Conservation (phyloP, 768 basidiomycete genomes). For the Filobasidium wieringae region DNA sequence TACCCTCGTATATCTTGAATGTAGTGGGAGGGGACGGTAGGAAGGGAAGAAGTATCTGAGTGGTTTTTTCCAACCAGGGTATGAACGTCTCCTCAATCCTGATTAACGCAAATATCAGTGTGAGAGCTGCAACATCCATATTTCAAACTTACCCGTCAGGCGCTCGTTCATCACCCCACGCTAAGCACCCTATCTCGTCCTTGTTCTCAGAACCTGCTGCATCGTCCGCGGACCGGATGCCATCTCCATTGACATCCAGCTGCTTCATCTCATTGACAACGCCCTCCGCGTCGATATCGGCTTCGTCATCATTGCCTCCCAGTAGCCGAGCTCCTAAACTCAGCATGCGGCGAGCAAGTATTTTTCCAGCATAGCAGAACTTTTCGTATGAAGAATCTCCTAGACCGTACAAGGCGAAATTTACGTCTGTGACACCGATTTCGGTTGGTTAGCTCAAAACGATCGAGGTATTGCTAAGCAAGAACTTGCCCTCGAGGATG, state of each 20-base stretch:
- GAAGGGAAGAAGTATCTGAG: constrained; percentile 26
- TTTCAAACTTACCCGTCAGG: constrained; percentile 33
- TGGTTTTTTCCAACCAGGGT: constrained; percentile 30
- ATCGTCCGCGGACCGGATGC: neutral
- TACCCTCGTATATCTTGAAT: neutral
- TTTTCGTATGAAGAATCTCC: constrained; percentile 38
- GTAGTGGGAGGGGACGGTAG: constrained; percentile 13
- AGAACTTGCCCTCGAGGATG: constrained; percentile 36
- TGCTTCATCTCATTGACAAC: neutral
- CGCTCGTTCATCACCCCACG: constrained; percentile 39
- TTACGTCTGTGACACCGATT: constrained; percentile 18
- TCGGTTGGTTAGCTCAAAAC: neutral
- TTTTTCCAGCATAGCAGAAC: constrained; percentile 39
- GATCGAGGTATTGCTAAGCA: neutral
- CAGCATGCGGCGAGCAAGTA: constrained; percentile 34
- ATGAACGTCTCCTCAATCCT: constrained; percentile 35
- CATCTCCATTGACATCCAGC: neutral
- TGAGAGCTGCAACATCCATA: neutral
- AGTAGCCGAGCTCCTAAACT: constrained; percentile 30
- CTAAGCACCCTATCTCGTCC: constrained; percentile 16
- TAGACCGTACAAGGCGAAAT: constrained; percentile 34
- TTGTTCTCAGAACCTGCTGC: neutral
- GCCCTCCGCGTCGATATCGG: neutral
- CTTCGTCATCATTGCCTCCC: neutral
- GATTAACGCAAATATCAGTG: neutral